phyloP scores from a whole-genome alignment of 768 basidiomycete genomes.

The Russula emetica region DNA sequence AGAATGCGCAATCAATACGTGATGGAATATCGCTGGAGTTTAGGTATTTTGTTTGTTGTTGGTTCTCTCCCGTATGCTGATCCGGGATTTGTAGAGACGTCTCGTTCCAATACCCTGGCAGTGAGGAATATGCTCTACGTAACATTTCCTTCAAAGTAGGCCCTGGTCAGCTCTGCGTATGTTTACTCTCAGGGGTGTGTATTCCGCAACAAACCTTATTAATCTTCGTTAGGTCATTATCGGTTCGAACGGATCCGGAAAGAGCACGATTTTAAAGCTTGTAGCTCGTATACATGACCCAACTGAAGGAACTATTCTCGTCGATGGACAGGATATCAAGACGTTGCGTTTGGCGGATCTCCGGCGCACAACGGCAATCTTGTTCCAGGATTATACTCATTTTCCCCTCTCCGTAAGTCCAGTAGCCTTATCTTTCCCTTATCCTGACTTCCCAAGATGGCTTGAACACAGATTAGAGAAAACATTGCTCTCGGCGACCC shows the following conservation, averaged over 20 bases:
- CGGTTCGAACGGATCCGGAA: slow-evolving; percentile 72
- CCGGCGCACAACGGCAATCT: slow-evolving; percentile 61
- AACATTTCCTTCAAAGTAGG: slow-evolving; percentile 67
- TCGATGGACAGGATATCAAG: slow-evolving; percentile 60
- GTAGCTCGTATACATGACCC: slow-evolving; percentile 68
- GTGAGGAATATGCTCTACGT: slow-evolving; percentile 48
- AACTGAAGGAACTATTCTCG: slow-evolving; percentile 60
- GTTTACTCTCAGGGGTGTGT: slow-evolving; percentile 28
- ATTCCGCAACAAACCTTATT: background rate
- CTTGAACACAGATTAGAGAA: slow-evolving; percentile 54
- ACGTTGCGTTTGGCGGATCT: slow-evolving; percentile 60
- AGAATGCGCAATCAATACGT: slow-evolving; percentile 19
- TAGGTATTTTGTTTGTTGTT: slow-evolving; percentile 37
- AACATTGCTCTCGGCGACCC: slow-evolving; percentile 77
- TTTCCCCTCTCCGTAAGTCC: slow-evolving; percentile 67
- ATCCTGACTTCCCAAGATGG: background rate
- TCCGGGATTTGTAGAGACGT: slow-evolving; percentile 47
- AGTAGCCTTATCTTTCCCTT: background rate
- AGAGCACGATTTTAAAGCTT: slow-evolving; percentile 76
- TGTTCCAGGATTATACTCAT: slow-evolving; percentile 79
- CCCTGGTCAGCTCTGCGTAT: slow-evolving; percentile 69
- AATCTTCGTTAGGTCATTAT: slow-evolving; percentile 55
- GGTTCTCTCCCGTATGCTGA: slow-evolving; percentile 30
- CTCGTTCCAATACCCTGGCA: slow-evolving; percentile 63
- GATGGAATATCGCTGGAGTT: slow-evolving; percentile 54